Base-by-base conservation (phyloP, 805 yeast genomes). In the Saccharomyces cerevisiae region DNA sequence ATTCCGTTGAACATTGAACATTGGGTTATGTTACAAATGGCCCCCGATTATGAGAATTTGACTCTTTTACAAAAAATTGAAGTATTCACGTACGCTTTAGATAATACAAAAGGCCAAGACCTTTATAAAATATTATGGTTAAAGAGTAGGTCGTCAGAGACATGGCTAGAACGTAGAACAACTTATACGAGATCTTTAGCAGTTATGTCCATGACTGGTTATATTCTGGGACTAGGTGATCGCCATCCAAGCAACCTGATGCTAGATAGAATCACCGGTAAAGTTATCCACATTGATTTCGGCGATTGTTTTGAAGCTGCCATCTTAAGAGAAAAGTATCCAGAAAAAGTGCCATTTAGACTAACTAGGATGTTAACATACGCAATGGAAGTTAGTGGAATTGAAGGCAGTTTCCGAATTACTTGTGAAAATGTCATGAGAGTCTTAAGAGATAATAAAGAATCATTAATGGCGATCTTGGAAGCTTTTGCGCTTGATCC, bases 291-390 rank as follows among this genome's bases (percentile, higher is more conserved):
- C 67, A 92, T 92, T 71, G 99, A 92, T 76, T 92, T 91, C 72
- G 99, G 98, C 60, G 99, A 92, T 70, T 92, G 99, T 79, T 92
- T 92, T 65, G 99, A 92, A 68, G 97, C 97, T 3, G 98, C 99
- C 0, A 90, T 92, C 50, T 73, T 94, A 57, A 81, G 99, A 61
- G 98, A 92, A 61, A 94, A 92, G 68, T 94, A 87, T 70, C 99
- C 99, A 0, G 99, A 92, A 65, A 92, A 92, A 70, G 98, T 92
- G 29, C 99, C 99, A 9, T 92, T 92, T 75, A 79, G 99, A 70
- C 78, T 92, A 56, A 92, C 99, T 0, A 77, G 98, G 69, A 92
- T 92, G 99, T 77, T 94, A 59, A 90, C 95, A 31, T 90, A 90
- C 70, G 99, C 98, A 0, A 92, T 94, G 97, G 99, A 94, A 69